Percentiles rank a stretch among this genome's conserved stretches.
Conservation (phyloP, 305 asterid species). For the Withania somnifera region DNA sequence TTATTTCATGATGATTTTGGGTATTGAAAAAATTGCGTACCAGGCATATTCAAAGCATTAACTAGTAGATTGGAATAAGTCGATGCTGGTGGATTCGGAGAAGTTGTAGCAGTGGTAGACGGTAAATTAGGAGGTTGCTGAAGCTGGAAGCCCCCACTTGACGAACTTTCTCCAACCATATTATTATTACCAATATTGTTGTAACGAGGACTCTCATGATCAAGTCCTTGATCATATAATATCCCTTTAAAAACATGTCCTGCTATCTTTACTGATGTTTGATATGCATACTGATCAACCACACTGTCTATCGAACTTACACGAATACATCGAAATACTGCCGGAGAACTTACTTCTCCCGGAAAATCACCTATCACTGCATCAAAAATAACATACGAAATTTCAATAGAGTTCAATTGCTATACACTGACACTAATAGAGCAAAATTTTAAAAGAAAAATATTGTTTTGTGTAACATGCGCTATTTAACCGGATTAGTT, state of each 20-base stretch:
- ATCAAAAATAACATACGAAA: background rate
- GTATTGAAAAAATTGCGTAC: conserved; percentile 38
- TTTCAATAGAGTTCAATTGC: background rate
- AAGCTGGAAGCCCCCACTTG: conserved; percentile 34
- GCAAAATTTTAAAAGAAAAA: background rate
- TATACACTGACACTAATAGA: background rate
- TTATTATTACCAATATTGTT: background rate
- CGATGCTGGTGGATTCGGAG: conserved; percentile 22
- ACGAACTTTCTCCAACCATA: conserved; percentile 32
- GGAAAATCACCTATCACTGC: conserved; percentile 42
- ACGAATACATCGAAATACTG: conserved; percentile 56
- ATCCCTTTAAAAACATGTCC: conserved; percentile 67
- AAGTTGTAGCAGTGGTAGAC: conserved; percentile 16
- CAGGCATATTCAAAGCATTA: conserved; percentile 25
- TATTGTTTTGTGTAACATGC: background rate
- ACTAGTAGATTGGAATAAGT: conserved; percentile 43
- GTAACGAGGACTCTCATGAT: conserved; percentile 16
- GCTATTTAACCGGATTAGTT: too few species aligned
- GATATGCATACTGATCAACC: conserved; percentile 66
- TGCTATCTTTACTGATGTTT: conserved; percentile 58
- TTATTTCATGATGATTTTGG: conserved; percentile 30
- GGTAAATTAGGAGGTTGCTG: conserved; percentile 26
- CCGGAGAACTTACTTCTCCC: conserved; percentile 45
- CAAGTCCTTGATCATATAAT: conserved; percentile 60
- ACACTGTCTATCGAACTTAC: conserved; percentile 61